Evolutionary conservation across 2,329 filamentous ascomycete genomes (phyloP), one percentile per base, ranked within the genome.

Genomic region (Penicillium sp.): DNA sequence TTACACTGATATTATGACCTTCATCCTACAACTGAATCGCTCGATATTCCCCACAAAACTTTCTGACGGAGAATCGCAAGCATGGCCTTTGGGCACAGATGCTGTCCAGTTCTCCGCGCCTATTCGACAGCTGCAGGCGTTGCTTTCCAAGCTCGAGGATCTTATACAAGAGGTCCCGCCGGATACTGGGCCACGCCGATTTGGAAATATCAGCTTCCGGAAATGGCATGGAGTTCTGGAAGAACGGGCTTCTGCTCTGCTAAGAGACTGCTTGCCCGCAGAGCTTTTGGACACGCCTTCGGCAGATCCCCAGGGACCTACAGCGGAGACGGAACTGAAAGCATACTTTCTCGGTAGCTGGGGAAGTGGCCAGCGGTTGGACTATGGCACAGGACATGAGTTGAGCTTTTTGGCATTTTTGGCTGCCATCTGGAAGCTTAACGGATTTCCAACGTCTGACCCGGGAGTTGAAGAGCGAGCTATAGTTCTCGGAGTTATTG

Each of bases 361-460:
- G 75, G 95, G 95, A 3, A 98, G 92, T 70, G 76, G 90, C 0
- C 91, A 97, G 68, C 82, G 95, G 53, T 80, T 99, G 26, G 95
- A 99, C 76, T 99, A 97, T 70, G 95, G 95, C 1, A 98, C 95
- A 0, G 95, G 95, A 0, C 95, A 99, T 73, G 95, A 99, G 71
- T 79, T 99, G 51, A 96, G 90, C 75, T 99, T 99, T 68, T 74
- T 98, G 8, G 93, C 95, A 1, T 99, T 99, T 61, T 73, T 99
- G 6, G 93, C 87, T 4, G 88, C 90, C 58, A 79, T 99, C 5
- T 99, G 93, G 93, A 97, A 96, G 74, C 80, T 99, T 3, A 87
- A 89, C 45, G 88, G 84, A 16, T 98, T 99, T 70, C 77, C 81
- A 2, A 78, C 84, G n/a, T 83, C 81, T 2, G 62, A 61, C 3